Base-by-base conservation (phyloP, 2,329 filamentous ascomycete genomes). In the Ustulina deusta region DNA sequence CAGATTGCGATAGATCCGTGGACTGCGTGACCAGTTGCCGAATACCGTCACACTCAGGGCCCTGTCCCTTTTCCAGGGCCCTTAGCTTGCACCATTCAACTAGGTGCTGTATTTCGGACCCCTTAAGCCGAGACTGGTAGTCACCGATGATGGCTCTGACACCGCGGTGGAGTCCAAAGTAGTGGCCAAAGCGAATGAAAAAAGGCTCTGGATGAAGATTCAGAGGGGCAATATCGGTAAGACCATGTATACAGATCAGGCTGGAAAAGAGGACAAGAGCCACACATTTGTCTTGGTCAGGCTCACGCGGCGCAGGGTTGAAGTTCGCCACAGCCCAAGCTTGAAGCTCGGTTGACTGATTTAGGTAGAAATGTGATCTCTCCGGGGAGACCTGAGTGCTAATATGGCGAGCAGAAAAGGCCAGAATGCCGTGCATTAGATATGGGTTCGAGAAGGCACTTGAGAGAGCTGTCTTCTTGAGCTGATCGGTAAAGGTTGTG, bases 281-380 rank as follows among this genome's bases (percentile, higher is more conserved):
- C 4, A 69, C 56, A 32, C 65, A 69, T 11, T 27, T 56, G 10
- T 70, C 65, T 20, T 34, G 48, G n/a, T 56, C 51, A 15, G 59
- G 57, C 9, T 52, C 34, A 29, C 22, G 34, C 11, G 54, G 60
- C 6, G 58, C 65, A 2, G 65, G 59, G 17, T 69, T 55, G 27
- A 70, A 70, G 40, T 65, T 57, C 20, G 65, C 44, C 20, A 70
- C 46, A 4, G 68, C 68, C 65, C 68, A 68, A 20, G 69, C 62
- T 20, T 70, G 69, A 22, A 70, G 66, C 46, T 58, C 25, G 10
- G 63, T 64, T 34, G 66, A 55, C 38, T 66, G 66, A 17, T 66
- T 32, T 10, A 69, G 52, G 40, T 66, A 69, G 40, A 40, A 44
- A 29, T 46, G 42, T 9, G 65, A 44, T 58, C 36, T 48, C 46